These are phyloP conservation scores for Oryza brachyantha DNA, from an alignment of 176 grass and related monocot genomes.

Conservation along the genomic window DNA sequence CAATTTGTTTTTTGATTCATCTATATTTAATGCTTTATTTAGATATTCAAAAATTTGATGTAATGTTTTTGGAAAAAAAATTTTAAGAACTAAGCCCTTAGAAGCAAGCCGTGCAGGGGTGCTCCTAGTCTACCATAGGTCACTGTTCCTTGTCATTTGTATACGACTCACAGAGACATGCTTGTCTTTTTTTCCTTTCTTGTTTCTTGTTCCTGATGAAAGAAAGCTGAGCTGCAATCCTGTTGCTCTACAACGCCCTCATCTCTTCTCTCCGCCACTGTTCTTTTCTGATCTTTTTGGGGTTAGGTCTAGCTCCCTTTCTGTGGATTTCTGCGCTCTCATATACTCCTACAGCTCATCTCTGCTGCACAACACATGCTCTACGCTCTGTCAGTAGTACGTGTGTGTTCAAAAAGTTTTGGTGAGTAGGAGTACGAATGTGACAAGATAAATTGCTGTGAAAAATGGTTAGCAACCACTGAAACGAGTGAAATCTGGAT, in stretches of 20 bases:
- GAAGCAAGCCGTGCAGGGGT: too few species aligned
- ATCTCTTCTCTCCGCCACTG: background rate
- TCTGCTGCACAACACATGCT: background rate
- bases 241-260: slow-evolving; percentile 21
- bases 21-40: too few species aligned
- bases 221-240: background rate
- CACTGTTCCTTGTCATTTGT: slow-evolving; percentile 38
- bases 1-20: too few species aligned
- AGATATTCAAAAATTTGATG: too few species aligned
- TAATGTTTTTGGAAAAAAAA: too few species aligned
- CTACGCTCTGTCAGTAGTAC: background rate
- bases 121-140: background rate
- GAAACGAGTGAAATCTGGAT: too few species aligned
- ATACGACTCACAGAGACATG: background rate
- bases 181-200: background rate
- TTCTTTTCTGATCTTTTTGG: slow-evolving; percentile 3
- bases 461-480: too few species aligned
- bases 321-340: slow-evolving; percentile 4
- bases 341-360: background rate
- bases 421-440: background rate
- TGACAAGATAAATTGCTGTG: background rate
- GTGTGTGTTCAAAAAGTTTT: background rate
- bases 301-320: slow-evolving; percentile 6
- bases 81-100: too few species aligned
- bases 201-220: slow-evolving; percentile 20